These are phyloP conservation scores for Aegilops bicornis DNA, from an alignment of 176 grass and related monocot genomes.

Conservation along the genomic window DNA sequence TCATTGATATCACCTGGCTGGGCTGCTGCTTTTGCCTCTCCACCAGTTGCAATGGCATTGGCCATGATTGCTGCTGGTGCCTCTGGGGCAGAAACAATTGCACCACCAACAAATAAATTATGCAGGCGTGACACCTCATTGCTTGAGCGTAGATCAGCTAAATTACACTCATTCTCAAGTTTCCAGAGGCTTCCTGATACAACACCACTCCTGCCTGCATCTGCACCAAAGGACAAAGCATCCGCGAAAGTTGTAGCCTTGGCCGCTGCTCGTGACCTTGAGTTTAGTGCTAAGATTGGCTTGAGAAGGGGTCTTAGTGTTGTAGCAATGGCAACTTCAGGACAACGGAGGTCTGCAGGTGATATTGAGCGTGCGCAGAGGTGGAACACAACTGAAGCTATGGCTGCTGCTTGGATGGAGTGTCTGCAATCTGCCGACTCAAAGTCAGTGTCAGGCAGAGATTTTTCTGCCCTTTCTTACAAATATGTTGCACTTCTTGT, in stretches of 20 bases:
- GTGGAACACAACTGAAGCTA: conserved; percentile 83
- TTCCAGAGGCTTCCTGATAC: conserved; percentile 66
- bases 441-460: conserved; percentile 68
- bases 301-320: conserved; percentile 81
- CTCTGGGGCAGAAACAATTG: conserved; percentile 59
- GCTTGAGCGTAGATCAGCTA: conserved; percentile 61
- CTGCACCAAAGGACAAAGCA: conserved; percentile 69
- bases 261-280: conserved; percentile 76
- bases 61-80: conserved; percentile 86
- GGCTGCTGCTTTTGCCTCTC: conserved; percentile 91
- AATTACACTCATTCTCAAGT: conserved; percentile 68
- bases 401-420: conserved; percentile 83
- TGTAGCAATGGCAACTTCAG: conserved; percentile 88
- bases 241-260: conserved; percentile 72
- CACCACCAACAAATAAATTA: conserved; percentile 44
- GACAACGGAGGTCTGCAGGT: conserved; percentile 62
- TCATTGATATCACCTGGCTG: conserved; percentile 77
- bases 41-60: conserved; percentile 83
- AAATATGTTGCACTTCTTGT: conserved; percentile 89
- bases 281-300: conserved; percentile 70
- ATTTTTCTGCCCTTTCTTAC: conserved; percentile 75
- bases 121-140: conserved; percentile 65
- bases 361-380: conserved; percentile 78
- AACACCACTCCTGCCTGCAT: conserved; percentile 25
- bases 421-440: conserved; percentile 69